Base-by-base conservation (phyloP, 305 asterid species). In the Fraxinus paxiana region DNA sequence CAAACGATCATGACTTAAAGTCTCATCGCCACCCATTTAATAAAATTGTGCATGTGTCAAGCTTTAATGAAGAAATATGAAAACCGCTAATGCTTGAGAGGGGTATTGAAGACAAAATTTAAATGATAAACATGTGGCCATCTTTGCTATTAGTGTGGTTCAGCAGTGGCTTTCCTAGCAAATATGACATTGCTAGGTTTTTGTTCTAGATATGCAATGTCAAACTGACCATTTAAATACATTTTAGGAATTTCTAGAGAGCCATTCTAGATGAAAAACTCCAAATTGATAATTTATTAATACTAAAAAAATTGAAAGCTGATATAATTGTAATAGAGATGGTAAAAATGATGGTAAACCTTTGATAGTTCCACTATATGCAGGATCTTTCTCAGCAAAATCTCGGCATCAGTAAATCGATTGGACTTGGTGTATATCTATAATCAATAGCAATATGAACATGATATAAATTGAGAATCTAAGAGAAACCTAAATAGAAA, bases 331-430 rank as follows among this genome's bases (percentile, higher is more conserved):
- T 70, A 46, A 24, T 70, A 80, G 37, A 79, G 81, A 79, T 38
- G 67, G 61, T 34, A 63, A 63, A 46, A 87, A 18, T 6, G 75
- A 76, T 71, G 82, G 67, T 70, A 77, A 78, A 94, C 99, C 99
- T 92, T 90, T 20, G 92, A 90, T 77, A 90, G 35, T 88, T 93
- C 98, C 94, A 90, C 82, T 51, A 81, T 82, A 83, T 92, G 94
- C 83, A 95, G 86, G 86, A 91, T 87, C 92, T 90, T 93, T 82
- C 97, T 90, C 88, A 83, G 88, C 67, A 89, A 79, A 59, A 80
- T 85, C 92, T 91, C 97, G 84, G 97, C 97, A 79, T 95, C 95
- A 37, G 89, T 79, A 78, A 85, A 81, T 87, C 85, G 88, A 79
- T 85, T 87, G 83, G 92, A 86, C 89, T 83, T 93, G 67, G 83